Base-by-base conservation (phyloP, 2,329 filamentous ascomycete genomes). In the Cyphellophora attinorum region DNA sequence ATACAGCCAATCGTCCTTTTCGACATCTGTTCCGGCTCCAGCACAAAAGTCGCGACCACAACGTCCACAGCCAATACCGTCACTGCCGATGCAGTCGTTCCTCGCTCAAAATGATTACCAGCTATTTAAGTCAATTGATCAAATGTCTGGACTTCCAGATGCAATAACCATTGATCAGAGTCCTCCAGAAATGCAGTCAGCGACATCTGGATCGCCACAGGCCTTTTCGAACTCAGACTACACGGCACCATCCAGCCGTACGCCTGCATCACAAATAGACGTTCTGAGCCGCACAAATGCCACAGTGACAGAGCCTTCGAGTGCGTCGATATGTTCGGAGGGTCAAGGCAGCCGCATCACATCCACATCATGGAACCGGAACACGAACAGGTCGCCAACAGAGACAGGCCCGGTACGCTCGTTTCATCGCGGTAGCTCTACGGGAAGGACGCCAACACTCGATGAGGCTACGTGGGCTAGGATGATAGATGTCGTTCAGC, bases 401-500 rank as follows among this genome's bases (percentile, higher is more conserved):
- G 5, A 31, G 14, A 21, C 35, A 27, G 2, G 38, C 32, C 31
- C 34, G 40, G n/a, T 25, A 25, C 21, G n/a, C 8, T 25, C 21
- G n/a, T 25, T 25, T 25, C 21, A 25, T n/a, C 21, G 8, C 8
- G 8, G 21, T n/a, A 25, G 21, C 21, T 8, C 21, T 8, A 8
- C n/a, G 5, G 31, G 35, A 4, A 32, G 31, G 19, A 35, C 52
- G 14, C 55, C 52, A n/a, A 45, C 21, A 6, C 31, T 56, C 31
- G 56, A 38, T 11, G 61, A 46, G 45, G 57, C 50, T 49, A 46
- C 38, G 44, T 52, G 50, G 51, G 56, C 52, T 37, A 21, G 56
- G 30, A 51, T 75, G 0, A 44, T 79, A 2, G 57, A 64, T n/a
- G 52, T 75, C 1, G 58, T 78, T 18, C 61, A 67, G n/a, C 55